A percentile compares a stretch with the other conserved stretches of the same genome.
These are phyloP conservation scores for Fusarium sp. DNA, from an alignment of 2,329 filamentous ascomycete species.

Conservation along the genomic window DNA sequence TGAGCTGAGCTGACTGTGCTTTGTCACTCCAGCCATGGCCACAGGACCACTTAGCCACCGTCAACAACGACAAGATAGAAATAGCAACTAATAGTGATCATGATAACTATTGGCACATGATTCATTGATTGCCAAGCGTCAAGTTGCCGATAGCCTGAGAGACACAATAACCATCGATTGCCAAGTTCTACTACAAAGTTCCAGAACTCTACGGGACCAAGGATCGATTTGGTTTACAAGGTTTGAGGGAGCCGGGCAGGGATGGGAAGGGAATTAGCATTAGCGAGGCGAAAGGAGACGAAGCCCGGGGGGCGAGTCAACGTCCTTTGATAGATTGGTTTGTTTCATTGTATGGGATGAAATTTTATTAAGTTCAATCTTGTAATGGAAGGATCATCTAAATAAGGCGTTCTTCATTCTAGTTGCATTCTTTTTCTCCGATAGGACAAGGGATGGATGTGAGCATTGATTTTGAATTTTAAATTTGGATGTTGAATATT, in stretches of 20 bases:
- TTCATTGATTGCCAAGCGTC: constrained; percentile 14
- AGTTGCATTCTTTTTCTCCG: constrained; percentile 13
- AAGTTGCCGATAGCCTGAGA: background rate
- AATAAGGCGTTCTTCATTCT: background rate
- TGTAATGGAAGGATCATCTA: background rate
- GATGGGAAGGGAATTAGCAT: constrained; percentile 12
- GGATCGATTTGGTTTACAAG: constrained; percentile 8
- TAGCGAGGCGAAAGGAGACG: constrained; percentile 14
- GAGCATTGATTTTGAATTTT: background rate
- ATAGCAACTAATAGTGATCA: background rate
- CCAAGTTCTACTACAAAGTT: constrained; percentile 4
- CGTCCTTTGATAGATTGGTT: constrained; percentile 6
- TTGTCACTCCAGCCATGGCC: background rate
- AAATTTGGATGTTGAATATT: constrained; percentile 9
- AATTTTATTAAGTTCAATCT: background rate
- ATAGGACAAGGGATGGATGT: constrained; percentile 1
- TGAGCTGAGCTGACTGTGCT: constrained; percentile 3
- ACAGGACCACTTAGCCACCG: background rate
- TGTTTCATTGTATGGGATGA: constrained; percentile 4
- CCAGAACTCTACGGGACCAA: constrained; percentile 11
- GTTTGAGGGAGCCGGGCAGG: background rate
- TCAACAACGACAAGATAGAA: constrained; percentile 1
- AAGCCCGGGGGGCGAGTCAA: constrained; percentile 4
- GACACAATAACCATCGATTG: constrained; percentile 1
- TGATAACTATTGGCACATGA: background rate